Evolutionary conservation across 2,329 filamentous ascomycete species (phyloP), one percentile per base, ranked within the genome.

Genomic region (Trichoderma atroviride): DNA sequence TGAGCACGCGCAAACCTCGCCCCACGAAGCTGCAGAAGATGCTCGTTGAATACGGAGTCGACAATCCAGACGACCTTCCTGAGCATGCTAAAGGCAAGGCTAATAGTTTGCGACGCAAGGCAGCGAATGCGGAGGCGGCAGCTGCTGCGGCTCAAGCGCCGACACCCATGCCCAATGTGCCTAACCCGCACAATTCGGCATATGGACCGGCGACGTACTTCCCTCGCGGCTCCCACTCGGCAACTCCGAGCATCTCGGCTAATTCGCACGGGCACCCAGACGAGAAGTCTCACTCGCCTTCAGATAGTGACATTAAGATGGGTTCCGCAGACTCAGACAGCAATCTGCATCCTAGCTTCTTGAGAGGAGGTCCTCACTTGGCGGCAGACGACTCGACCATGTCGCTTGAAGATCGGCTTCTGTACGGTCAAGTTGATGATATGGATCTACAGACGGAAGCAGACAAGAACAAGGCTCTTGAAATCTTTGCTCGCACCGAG

Each of bases 21-120:
- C 96, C 96, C 10, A 99, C 96, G 0, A 99, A 99, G 81, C 88
- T 97, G 73, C 95, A 98, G 79, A 98, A 97, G 82, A 88, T 98
- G 75, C 91, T 99, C 84, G 89, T 89, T 1, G 91, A 96, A 75
- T 89, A 96, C 71, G 94, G 94, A 2, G 93, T 98, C 14, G 91
- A 94, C 4, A 93, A 96, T 73, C 93, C 93, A 0, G 95, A 98
- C 66, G 92, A 97, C 73, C 85, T 99, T 5, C 96, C 96, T 0
- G 90, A 94, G 71, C 89, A 92, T 73, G 87, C 94, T 71, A 90
- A 92, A 72, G 89, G 92, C 4, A 97, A 97, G 78, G 89, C 90
- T 0, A 89, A 91, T 71, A 89, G 87, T 71, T 80, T 90, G 6
- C 92, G 92, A 72, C 89, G 92, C 31, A 94, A 94, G 78, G 89